Evolutionary conservation across 1,284 basidiomycete genomes (phyloP).

Genomic region (Ustilago hordei): DNA sequence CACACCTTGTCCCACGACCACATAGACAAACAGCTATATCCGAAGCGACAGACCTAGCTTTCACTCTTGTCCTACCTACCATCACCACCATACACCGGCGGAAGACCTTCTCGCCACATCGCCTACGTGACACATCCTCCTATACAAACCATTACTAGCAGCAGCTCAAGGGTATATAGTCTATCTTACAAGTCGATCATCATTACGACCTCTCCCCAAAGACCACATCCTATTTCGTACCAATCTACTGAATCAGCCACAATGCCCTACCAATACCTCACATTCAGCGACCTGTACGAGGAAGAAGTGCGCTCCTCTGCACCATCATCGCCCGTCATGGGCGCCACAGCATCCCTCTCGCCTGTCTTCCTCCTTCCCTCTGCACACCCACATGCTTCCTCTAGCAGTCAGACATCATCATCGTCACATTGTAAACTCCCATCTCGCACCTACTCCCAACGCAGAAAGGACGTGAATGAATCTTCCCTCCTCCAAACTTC

Average conservation of each 20-base stretch:
- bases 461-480: slow-evolving; percentile 9
- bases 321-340: slow-evolving; percentile 44
- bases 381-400: slow-evolving; percentile 8
- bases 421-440: not conserved
- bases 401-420: slow-evolving; percentile 7
- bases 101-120: slow-evolving; percentile 9
- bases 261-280: slow-evolving; percentile 50
- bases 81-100: slow-evolving; percentile 6
- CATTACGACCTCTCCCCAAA: not conserved
- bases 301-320: slow-evolving; percentile 39
- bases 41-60: not conserved
- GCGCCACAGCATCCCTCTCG: slow-evolving; percentile 20
- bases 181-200: not conserved
- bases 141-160: not conserved
- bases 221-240: not conserved
- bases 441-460: slow-evolving; percentile 11
- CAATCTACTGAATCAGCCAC: not conserved
- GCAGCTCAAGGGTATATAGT: not conserved
- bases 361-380: slow-evolving; percentile 44
- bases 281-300: slow-evolving; percentile 54
- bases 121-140: not conserved
- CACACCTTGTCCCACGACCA: slow-evolving; percentile 7
- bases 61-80: not conserved
- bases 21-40: not conserved
- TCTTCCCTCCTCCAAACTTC: slow-evolving; percentile 27